A percentile compares a stretch with the other conserved stretches of the same genome.
phyloP scores from a whole-genome alignment of 805 yeast genomes.

The Nakazawaea siamensis region DNA sequence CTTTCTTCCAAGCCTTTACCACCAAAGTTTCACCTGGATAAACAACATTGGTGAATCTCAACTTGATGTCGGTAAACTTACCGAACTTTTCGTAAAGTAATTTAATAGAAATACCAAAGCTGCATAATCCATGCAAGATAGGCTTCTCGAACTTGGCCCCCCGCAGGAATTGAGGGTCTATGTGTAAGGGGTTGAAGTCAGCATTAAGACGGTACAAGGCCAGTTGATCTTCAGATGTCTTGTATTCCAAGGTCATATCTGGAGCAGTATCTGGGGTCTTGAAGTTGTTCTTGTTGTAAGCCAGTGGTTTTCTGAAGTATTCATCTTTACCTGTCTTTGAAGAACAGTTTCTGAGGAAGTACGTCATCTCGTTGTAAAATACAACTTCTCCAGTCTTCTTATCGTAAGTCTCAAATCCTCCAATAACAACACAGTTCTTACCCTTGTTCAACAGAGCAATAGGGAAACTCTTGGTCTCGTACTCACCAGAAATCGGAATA shows the following conservation, averaged over 20 bases:
- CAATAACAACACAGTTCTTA: constrained; percentile 72
- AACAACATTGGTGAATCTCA: constrained; percentile 83
- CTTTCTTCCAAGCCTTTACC: constrained; percentile 79
- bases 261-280: constrained; percentile 56
- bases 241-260: constrained; percentile 52
- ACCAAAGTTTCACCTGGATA: constrained; percentile 89
- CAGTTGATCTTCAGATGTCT: constrained; percentile 68
- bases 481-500: constrained; percentile 60
- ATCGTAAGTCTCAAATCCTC: constrained; percentile 65
- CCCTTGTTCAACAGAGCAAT: constrained; percentile 79
- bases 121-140: constrained; percentile 87
- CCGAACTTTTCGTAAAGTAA: constrained; percentile 76
- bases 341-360: constrained; percentile 72
- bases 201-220: constrained; percentile 88
- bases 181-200: constrained; percentile 91
- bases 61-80: constrained; percentile 74
- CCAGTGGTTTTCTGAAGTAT: constrained; percentile 35
- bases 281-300: constrained; percentile 59
- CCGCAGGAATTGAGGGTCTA: constrained; percentile 85
- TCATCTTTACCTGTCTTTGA: constrained; percentile 44
- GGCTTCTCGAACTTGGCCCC: constrained; percentile 83
- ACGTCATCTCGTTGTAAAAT: constrained; percentile 77
- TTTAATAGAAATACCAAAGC: constrained; percentile 77
- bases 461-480: constrained; percentile 58
- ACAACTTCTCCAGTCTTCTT: constrained; percentile 57